Base-by-base conservation (phyloP, 2,329 filamentous ascomycete genomes). In the Diaporthe sp. region DNA sequence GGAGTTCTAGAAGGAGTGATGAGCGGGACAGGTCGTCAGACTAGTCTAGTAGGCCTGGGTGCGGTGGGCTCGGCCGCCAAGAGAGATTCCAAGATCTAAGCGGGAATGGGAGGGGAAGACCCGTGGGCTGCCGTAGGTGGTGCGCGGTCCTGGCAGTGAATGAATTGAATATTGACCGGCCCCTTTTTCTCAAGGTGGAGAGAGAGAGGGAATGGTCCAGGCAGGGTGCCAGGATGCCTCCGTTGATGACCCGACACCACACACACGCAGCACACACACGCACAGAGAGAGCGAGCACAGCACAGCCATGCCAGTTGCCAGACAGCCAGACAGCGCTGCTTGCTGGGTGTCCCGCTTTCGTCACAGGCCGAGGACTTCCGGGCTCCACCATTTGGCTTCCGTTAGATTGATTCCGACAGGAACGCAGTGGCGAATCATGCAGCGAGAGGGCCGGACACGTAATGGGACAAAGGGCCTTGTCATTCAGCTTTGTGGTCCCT, bases 1-100 rank as follows among this genome's bases (percentile, higher is more conserved):
- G 49, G 42, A 57, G 72, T 75, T 75, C 75, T 73, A 72, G 73
- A 75, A 73, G 68, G 28, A 61, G 31, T 67, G 68, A 37, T 65
- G 72, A 28, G 65, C 65, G 49, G 65, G 49, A 69, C 46, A 55
- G 49, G 34, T 42, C n/a, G 37, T 44, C 13, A 34, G 58, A 39
- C 53, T 62, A 49, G 42, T 31, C 42, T 65, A 34, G 61, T 65
- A 49, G 62, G 44, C 65, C 65, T 68, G 65, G 46, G 46, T 39
- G 49, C 46, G 55, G 73, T 75, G 73, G 73, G 28, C 37, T 72
- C 39, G 31, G 25, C 61, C 72, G 61, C 59, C 59, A 73, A 61
- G 42, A 62, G 51, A 57, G 53, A 59, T 57, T 62, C 34, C 34
- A 46, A 65, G 70, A 62, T 59, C 58, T 55, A 55, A 44, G 49